Evolutionary conservation across 83 land plant genomes (phyloP).

Genomic region (Larix sibirica): DNA sequence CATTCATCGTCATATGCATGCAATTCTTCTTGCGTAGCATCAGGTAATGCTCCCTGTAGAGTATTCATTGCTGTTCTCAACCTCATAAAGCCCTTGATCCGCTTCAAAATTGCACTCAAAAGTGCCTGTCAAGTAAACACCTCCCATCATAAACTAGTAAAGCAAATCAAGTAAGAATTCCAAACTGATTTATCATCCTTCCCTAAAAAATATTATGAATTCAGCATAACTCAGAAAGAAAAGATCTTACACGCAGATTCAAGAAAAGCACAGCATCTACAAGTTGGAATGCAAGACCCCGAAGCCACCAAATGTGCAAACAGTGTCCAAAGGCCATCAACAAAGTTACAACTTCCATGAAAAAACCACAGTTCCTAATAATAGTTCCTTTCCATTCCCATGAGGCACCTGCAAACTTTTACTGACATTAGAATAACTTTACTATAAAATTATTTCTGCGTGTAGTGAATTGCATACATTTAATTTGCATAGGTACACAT

Average conservation of each 20-base stretch:
- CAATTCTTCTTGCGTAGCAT: conserved; percentile 86
- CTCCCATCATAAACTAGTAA: conserved; percentile 9
- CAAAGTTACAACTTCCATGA: conserved; percentile 81
- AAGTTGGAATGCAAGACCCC: conserved; percentile 90
- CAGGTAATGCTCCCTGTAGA: conserved; percentile 87
- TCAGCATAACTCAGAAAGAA: background rate
- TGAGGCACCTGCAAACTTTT: conserved; percentile 62
- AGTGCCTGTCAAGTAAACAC: conserved; percentile 53
- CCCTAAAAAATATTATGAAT: conserved; percentile 1
- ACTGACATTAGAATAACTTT: background rate
- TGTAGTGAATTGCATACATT: background rate
- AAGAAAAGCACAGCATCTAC: conserved; percentile 89
- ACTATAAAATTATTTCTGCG: background rate
- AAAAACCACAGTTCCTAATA: conserved; percentile 76
- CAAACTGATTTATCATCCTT: background rate
- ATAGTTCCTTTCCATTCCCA: conserved; percentile 82
- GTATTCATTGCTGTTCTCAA: conserved; percentile 70
- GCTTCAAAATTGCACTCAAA: conserved; percentile 76
- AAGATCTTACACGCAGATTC: conserved; percentile 72
- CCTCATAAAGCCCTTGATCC: conserved; percentile 79
- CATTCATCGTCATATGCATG: conserved; percentile 91
- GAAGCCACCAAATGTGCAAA: conserved; percentile 88
- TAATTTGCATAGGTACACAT: background rate
- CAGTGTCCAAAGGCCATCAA: conserved; percentile 88
- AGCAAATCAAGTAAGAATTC: conserved; percentile 12